phyloP scores from a whole-genome alignment of 2,329 filamentous ascomycete genomes.

The Sclerotinia nivalis region DNA sequence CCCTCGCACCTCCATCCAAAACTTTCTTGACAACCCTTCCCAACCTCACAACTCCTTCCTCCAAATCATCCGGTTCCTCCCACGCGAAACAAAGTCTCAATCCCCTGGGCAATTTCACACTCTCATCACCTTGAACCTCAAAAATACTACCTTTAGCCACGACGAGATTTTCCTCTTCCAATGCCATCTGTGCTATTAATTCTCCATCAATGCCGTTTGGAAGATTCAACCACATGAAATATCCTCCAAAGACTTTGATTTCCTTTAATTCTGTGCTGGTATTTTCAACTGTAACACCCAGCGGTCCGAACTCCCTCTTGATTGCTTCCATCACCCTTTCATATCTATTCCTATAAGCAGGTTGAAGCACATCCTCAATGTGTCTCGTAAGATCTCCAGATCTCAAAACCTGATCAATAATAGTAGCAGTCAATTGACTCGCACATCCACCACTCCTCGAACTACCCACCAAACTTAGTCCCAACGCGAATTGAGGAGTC shows the following conservation, averaged over 20 bases:
- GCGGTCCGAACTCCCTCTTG: slow-evolving; percentile 57
- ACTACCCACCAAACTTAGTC: slow-evolving; percentile 54
- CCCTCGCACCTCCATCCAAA: slow-evolving; percentile 19
- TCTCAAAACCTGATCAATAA: slow-evolving; percentile 52
- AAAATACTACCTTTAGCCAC: slow-evolving; percentile 71
- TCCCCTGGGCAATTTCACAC: slow-evolving; percentile 57
- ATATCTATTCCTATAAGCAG: slow-evolving; percentile 50
- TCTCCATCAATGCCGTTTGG: slow-evolving; percentile 54
- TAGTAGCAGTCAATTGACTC: slow-evolving; percentile 53
- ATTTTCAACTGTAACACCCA: slow-evolving; percentile 53
- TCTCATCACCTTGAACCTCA: slow-evolving; percentile 60
- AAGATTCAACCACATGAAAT: slow-evolving; percentile 80
- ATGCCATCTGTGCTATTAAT: slow-evolving; percentile 57
- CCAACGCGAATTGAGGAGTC: slow-evolving; percentile 58
- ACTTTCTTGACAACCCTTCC: slow-evolving; percentile 48
- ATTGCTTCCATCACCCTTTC: slow-evolving; percentile 60
- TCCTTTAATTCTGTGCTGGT: slow-evolving; percentile 46
- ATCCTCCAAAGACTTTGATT: slow-evolving; percentile 67
- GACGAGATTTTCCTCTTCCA: slow-evolving; percentile 63
- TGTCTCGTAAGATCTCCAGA: slow-evolving; percentile 49
- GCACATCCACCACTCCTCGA: slow-evolving; percentile 60
- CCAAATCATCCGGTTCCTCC: slow-evolving; percentile 65
- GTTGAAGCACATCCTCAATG: slow-evolving; percentile 47
- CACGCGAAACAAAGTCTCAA: slow-evolving; percentile 72
- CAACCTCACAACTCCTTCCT: slow-evolving; percentile 67